These are phyloP conservation scores for Lepidium didymum DNA, from an alignment of 345 rosid species.

Conservation along the genomic window DNA sequence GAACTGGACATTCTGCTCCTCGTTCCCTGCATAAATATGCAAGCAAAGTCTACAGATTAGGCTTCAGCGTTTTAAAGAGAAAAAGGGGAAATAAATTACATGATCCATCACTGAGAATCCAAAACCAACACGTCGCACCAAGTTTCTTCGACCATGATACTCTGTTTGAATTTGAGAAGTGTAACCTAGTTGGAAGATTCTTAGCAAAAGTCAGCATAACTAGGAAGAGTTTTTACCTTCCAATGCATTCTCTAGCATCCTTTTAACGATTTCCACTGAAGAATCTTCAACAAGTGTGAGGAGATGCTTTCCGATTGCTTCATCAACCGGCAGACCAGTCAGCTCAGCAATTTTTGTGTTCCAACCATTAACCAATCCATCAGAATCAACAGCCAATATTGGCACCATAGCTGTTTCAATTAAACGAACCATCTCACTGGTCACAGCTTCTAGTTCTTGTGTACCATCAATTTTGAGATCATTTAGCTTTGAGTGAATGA, in stretches of 20 bases:
- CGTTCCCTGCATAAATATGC: constrained; percentile 58
- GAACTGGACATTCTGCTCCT: constrained; percentile 75
- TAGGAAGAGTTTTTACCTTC: constrained; percentile 49
- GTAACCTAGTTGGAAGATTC: not conserved
- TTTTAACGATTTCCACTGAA: constrained; percentile 51
- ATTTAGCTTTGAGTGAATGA: constrained; percentile 54
- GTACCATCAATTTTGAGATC: constrained; percentile 78
- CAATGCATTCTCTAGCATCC: constrained; percentile 66
- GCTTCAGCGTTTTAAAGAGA: not conserved
- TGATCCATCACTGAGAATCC: not conserved
- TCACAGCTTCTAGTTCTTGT: constrained; percentile 91
- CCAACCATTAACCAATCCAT: constrained; percentile 92
- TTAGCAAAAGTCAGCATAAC: not conserved
- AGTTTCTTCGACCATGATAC: not conserved
- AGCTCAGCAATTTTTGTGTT: constrained; percentile 83
- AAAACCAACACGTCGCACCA: not conserved
- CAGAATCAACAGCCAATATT: constrained; percentile 80
- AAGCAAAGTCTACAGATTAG: not conserved
- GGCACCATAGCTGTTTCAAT: constrained; percentile 94
- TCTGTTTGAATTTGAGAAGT: not conserved
- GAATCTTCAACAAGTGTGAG: constrained; percentile 83
- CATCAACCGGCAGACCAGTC: constrained; percentile 74
- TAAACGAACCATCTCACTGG: constrained; percentile 89
- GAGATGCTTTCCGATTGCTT: constrained; percentile 80
- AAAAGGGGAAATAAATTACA: not conserved